Evolutionary conservation across 257 asterid species (phyloP).

Genomic region (Striga asiatica): DNA sequence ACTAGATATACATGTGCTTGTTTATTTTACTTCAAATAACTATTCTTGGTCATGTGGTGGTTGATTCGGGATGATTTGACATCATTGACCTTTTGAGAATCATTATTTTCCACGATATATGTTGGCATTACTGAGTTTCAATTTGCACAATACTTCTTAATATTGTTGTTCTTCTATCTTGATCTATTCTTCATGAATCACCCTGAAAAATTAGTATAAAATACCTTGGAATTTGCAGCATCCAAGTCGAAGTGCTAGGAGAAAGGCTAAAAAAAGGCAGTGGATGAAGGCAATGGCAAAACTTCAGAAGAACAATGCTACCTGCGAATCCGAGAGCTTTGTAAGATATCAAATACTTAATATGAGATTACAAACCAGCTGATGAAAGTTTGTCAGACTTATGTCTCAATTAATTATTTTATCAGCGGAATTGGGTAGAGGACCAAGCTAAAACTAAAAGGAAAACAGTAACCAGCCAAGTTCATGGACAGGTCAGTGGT

Average conservation of each 20-base stretch:
- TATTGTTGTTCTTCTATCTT: constrained; percentile 2
- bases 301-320: constrained; percentile 47
- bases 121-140: neutral
- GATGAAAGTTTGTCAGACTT: constrained; percentile 13
- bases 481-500: constrained; percentile 35
- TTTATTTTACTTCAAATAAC: neutral
- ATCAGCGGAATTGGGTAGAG: constrained; percentile 63
- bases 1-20: neutral
- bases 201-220: constrained; percentile 9
- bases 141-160: neutral
- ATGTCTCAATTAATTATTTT: constrained; percentile 15
- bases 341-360: constrained; percentile 34
- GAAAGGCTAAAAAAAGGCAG: constrained; percentile 48
- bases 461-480: constrained; percentile 24
- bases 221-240: constrained; percentile 28
- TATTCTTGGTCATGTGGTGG: neutral
- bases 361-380: constrained; percentile 1
- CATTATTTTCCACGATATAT: constrained; percentile 4
- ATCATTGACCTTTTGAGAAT: neutral
- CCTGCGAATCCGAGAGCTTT: constrained; percentile 52
- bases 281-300: constrained; percentile 77
- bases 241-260: constrained; percentile 79
- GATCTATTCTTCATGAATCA: no score
- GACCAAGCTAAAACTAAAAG: constrained; percentile 39
- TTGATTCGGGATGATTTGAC: neutral